These are phyloP conservation scores for Rhodotorula mucilaginosa DNA, from an alignment of 1,284 basidiomycete species.

Conservation along the genomic window DNA sequence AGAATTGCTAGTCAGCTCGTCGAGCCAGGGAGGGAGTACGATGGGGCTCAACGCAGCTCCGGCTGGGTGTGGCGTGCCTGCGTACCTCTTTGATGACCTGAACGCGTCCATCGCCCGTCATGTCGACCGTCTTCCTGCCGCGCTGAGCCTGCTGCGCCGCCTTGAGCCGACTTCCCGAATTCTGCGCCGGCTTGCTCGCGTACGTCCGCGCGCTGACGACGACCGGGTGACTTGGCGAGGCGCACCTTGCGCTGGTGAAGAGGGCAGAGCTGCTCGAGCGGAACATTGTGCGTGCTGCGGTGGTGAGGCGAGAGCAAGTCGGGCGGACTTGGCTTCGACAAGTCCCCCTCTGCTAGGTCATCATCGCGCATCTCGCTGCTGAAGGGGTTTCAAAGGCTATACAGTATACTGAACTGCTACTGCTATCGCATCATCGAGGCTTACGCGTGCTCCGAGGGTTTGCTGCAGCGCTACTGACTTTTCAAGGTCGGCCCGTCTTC, in stretches of 20 bases:
- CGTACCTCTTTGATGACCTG: conserved; percentile 36
- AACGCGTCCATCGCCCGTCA: conserved; percentile 17
- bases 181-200: conserved; percentile 11
- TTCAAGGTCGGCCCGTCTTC: too few relatives aligned
- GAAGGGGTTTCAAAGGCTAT: too few relatives aligned
- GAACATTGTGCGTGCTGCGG: neutral
- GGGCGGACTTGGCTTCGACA: neutral
- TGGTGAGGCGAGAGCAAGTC: too few relatives aligned
- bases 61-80: neutral
- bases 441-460: too few relatives aligned
- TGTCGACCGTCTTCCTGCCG: conserved; percentile 20
- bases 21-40: neutral
- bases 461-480: too few relatives aligned
- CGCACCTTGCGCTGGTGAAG: neutral
- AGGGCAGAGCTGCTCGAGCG: conserved; percentile 6
- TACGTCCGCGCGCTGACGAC: conserved; percentile 9
- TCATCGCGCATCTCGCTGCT: neutral
- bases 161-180: conserved; percentile 22
- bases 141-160: conserved; percentile 7
- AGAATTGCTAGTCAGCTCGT: neutral
- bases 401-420: too few relatives aligned
- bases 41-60: neutral
- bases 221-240: neutral
- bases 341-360: neutral
- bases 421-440: too few relatives aligned